A percentile compares a stretch with the other conserved stretches of the same genome.
phyloP scores from a whole-genome alignment of 2,329 filamentous ascomycete species.

The Apiospora arundinis region DNA sequence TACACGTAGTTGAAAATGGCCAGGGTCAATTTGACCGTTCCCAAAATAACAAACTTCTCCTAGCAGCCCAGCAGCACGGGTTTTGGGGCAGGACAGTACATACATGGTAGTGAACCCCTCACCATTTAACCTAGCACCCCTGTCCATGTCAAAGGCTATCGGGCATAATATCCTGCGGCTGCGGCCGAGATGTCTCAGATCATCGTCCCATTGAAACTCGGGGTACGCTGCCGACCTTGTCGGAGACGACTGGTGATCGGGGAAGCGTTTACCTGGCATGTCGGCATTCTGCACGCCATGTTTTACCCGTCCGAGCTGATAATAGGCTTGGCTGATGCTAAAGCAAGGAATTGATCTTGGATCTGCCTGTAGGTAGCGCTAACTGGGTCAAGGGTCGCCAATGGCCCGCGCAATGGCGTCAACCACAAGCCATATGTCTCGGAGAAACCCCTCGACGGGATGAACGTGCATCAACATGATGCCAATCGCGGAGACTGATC shows the following conservation, averaged over 20 bases:
- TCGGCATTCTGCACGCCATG: not conserved
- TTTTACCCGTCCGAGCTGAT: not conserved
- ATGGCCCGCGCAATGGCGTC: not conserved
- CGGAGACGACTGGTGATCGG: not conserved
- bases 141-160: not conserved
- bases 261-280: no score
- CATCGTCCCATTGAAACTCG: not conserved
- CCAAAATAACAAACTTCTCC: no score
- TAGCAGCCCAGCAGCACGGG: not conserved
- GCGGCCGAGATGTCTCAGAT: conserved; percentile 5
- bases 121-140: not conserved
- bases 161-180: conserved; percentile 5
- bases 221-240: not conserved
- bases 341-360: not conserved
- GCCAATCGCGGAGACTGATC: not conserved
- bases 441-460: not conserved
- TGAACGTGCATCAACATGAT: not conserved
- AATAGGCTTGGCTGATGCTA: not conserved
- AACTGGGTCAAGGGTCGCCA: not conserved
- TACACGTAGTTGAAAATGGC: not conserved
- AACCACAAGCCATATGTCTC: not conserved
- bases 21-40: not conserved
- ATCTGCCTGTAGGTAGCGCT: not conserved
- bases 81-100: not conserved
- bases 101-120: no score